Conservation (phyloP, 2,329 filamentous ascomycete species). For the Lecanoromycetidae sp. region DNA sequence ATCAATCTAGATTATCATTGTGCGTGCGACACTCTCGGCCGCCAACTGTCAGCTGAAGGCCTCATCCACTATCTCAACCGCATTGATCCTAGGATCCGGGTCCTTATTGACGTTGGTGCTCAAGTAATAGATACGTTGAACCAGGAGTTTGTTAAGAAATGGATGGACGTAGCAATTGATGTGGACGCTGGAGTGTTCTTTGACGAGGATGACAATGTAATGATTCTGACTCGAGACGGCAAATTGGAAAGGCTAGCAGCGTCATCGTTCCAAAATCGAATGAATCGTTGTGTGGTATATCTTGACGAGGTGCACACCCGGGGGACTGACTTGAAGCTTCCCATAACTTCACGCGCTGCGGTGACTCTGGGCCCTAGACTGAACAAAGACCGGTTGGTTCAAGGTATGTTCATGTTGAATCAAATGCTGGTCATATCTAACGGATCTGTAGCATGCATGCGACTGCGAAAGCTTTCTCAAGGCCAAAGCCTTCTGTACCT, state of each 20-base stretch:
- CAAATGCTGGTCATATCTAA: slow-evolving; percentile 20
- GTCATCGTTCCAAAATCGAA: slow-evolving; percentile 46
- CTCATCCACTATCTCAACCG: slow-evolving; percentile 36
- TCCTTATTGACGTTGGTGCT: slow-evolving; percentile 61
- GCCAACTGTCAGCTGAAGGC: slow-evolving; percentile 26
- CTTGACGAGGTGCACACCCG: slow-evolving; percentile 60
- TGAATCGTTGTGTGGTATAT: slow-evolving; percentile 52
- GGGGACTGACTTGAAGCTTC: slow-evolving; percentile 56
- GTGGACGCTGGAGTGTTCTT: slow-evolving; percentile 46
- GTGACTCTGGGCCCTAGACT: slow-evolving; percentile 54
- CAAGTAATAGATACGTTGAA: slow-evolving; percentile 56
- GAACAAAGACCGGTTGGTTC: slow-evolving; percentile 57
- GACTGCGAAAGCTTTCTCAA: slow-evolving; percentile 10
- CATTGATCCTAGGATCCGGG: slow-evolving; percentile 34
- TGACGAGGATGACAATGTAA: slow-evolving; percentile 24
- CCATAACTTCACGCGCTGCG: slow-evolving; percentile 46
- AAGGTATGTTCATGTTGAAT: slow-evolving; percentile 39
- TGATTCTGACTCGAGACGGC: slow-evolving; percentile 23
- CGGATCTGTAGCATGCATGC: slow-evolving; percentile 23
- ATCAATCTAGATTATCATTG: slow-evolving; percentile 34
- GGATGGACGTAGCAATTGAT: slow-evolving; percentile 33
- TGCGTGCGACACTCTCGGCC: slow-evolving; percentile 17
- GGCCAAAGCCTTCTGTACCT: slow-evolving; percentile 11
- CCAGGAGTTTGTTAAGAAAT: slow-evolving; percentile 38
- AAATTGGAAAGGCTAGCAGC: slow-evolving; percentile 33